Evolutionary conservation across 257 asterid genomes (phyloP).

Genomic region (Linderniella brevidens): DNA sequence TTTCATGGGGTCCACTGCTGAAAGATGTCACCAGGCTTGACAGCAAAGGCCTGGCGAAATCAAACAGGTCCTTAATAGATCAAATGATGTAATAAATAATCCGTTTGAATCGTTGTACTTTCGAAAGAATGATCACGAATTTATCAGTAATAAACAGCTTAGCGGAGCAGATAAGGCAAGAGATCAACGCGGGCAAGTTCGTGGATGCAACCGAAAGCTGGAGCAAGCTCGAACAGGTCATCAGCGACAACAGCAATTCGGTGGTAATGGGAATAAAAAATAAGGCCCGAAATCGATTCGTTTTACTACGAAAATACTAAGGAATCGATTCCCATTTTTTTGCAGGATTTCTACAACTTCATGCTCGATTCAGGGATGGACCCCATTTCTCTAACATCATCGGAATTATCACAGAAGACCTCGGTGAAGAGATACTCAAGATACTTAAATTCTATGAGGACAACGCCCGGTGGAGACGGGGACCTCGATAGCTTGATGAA

Average conservation of each 20-base stretch:
- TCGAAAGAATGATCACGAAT: slow-evolving; percentile 5
- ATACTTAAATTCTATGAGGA: slow-evolving; percentile 35
- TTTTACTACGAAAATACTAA: too few species aligned
- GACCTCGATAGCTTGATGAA: slow-evolving; percentile 54
- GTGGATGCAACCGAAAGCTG: slow-evolving; percentile 46
- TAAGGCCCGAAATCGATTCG: not conserved
- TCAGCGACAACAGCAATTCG: slow-evolving; percentile 30
- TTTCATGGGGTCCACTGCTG: slow-evolving; percentile 92
- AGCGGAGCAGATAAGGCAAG: slow-evolving; percentile 30
- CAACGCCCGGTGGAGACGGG: slow-evolving; percentile 35
- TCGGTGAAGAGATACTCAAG: slow-evolving; percentile 39
- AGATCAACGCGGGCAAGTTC: slow-evolving; percentile 28
- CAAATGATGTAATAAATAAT: not conserved
- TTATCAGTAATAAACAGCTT: slow-evolving; percentile 26
- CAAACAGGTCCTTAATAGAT: slow-evolving; percentile 44
- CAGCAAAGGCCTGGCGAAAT: slow-evolving; percentile 33
- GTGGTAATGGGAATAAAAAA: slow-evolving; percentile 41
- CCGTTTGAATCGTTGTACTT: not conserved
- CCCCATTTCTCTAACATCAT: slow-evolving; percentile 40
- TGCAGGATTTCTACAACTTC: slow-evolving; percentile 85
- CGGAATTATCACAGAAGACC: slow-evolving; percentile 28
- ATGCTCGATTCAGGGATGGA: slow-evolving; percentile 59
- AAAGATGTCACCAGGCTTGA: slow-evolving; percentile 83
- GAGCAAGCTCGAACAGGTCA: slow-evolving; percentile 35
- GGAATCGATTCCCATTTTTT: too few species aligned